A percentile compares a stretch with the other conserved stretches of the same genome.
These are phyloP conservation scores for Botryotinia globosa DNA, from an alignment of 2,329 filamentous ascomycete genomes.

Conservation along the genomic window DNA sequence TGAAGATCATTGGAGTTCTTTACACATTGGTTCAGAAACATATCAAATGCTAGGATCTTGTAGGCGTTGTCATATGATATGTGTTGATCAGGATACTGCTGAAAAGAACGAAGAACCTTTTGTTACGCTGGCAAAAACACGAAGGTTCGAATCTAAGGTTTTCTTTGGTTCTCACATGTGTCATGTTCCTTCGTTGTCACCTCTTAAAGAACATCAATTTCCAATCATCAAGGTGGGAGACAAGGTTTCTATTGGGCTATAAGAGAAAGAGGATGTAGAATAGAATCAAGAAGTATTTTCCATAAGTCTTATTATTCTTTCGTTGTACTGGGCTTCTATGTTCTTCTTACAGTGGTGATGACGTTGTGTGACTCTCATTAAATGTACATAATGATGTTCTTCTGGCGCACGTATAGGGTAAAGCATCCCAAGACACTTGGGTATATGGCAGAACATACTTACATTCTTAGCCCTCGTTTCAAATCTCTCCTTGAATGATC, in stretches of 20 bases:
- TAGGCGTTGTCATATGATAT: constrained; percentile 92
- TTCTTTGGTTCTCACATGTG: constrained; percentile 84
- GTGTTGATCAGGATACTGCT: constrained; percentile 81
- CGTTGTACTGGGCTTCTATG: neutral
- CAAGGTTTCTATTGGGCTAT: constrained; percentile 19
- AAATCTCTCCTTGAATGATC: neutral
- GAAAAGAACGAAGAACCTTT: constrained; percentile 81
- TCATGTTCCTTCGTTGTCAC: constrained; percentile 39
- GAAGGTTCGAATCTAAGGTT: constrained; percentile 78
- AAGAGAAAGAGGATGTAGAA: neutral
- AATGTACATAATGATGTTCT: neutral
- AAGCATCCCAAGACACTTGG: neutral
- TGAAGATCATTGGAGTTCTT: constrained; percentile 73
- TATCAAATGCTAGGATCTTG: constrained; percentile 80
- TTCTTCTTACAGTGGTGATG: neutral
- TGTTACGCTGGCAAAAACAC: constrained; percentile 80
- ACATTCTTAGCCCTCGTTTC: no score
- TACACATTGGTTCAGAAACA: constrained; percentile 62
- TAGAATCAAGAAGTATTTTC: neutral
- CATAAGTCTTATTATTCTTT: neutral
- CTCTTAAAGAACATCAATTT: constrained; percentile 18
- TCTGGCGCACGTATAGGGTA: neutral
- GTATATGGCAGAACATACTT: neutral
- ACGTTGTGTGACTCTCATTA: neutral
- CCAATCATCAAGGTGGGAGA: constrained; percentile 22